phyloP scores from a whole-genome alignment of 306 rosid genomes.

The Lablab purpureus region DNA sequence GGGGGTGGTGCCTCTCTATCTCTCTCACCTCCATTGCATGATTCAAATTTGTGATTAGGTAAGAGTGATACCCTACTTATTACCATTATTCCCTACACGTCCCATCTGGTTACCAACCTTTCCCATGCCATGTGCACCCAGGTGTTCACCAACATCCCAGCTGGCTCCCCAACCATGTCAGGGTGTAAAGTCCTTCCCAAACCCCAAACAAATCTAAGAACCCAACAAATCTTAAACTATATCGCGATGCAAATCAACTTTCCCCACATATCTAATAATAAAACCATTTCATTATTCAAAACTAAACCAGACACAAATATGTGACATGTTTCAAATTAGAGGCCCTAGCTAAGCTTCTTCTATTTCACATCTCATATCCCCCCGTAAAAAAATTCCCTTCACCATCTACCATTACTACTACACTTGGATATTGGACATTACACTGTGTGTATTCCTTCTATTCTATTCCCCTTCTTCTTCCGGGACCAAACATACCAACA shows the following conservation, averaged over 20 bases:
- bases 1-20: too few species aligned
- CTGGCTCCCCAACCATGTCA: slow-evolving; percentile 49
- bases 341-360: slow-evolving; percentile 20
- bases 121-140: slow-evolving; percentile 69
- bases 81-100: slow-evolving; percentile 50
- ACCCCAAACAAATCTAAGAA: not conserved
- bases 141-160: slow-evolving; percentile 67
- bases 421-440: not conserved
- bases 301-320: slow-evolving; percentile 20
- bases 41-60: not conserved
- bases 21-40: too few species aligned
- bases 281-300: slow-evolving; percentile 39
- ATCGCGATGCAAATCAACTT: slow-evolving; percentile 40
- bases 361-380: slow-evolving; percentile 24
- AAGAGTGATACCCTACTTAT: slow-evolving; percentile 42
- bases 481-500: not conserved
- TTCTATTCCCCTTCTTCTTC: not conserved
- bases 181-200: slow-evolving; percentile 48
- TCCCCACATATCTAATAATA: slow-evolving; percentile 41
- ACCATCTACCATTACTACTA: slow-evolving; percentile 23
- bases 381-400: not conserved
- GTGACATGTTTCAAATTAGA: slow-evolving; percentile 52
- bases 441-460: not conserved
- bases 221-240: slow-evolving; percentile 31
- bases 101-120: slow-evolving; percentile 48